phyloP scores from a whole-genome alignment of 2,329 filamentous ascomycete genomes.

The Sporothrix schenckii region DNA sequence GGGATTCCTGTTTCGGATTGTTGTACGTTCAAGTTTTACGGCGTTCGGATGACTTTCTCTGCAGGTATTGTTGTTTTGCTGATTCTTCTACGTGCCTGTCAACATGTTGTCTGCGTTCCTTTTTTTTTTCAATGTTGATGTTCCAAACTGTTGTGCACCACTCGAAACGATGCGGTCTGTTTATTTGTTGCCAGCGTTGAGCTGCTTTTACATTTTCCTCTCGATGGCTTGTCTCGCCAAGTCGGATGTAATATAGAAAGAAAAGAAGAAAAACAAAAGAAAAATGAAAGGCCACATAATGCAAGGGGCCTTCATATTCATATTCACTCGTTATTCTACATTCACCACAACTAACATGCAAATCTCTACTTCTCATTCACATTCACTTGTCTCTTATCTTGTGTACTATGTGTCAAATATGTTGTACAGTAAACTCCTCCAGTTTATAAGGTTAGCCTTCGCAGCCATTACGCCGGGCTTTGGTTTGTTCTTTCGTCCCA shows the following conservation, averaged over 20 bases:
- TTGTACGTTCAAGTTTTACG: neutral
- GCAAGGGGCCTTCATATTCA: neutral
- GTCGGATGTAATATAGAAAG: neutral
- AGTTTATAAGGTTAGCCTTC: neutral
- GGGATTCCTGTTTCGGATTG: neutral
- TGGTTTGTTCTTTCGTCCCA: neutral
- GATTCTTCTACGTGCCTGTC: neutral
- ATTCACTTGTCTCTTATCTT: neutral
- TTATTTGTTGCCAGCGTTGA: neutral
- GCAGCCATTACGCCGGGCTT: neutral
- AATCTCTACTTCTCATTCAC: neutral
- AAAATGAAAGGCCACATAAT: neutral
- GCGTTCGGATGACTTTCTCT: neutral
- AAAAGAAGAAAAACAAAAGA: neutral
- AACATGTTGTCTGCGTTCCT: neutral
- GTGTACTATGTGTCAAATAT: neutral
- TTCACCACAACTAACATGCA: neutral
- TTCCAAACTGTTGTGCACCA: neutral
- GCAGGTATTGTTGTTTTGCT: neutral
- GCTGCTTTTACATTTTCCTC: neutral
- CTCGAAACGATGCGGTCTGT: neutral
- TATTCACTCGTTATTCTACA: neutral
- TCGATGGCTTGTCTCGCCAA: neutral
- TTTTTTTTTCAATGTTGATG: neutral
- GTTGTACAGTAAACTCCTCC: neutral